A percentile compares a stretch with the other conserved stretches of the same genome.
These are phyloP conservation scores for Fabrea salina DNA, from an alignment of 169 alveolate species.

Conservation along the genomic window DNA sequence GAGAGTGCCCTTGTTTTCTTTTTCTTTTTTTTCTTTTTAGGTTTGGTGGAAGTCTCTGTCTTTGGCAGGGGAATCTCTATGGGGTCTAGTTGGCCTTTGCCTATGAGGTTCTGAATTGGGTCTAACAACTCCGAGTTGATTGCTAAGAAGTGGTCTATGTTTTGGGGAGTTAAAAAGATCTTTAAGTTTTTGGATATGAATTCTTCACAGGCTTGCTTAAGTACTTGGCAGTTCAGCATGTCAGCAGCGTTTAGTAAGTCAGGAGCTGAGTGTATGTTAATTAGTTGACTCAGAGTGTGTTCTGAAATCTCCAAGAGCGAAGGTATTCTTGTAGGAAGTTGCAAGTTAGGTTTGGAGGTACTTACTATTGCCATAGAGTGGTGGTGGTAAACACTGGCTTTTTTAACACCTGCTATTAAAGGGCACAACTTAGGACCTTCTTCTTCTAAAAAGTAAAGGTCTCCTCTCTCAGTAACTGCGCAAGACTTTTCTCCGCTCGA, in stretches of 20 bases:
- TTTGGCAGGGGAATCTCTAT: neutral
- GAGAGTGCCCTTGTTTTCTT: conserved; percentile 8
- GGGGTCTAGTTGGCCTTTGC: neutral
- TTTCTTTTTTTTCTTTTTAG: neutral
- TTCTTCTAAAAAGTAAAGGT: neutral
- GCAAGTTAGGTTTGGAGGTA: neutral
- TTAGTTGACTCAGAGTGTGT: neutral
- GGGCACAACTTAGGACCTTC: too few relatives aligned
- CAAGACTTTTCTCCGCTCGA: neutral
- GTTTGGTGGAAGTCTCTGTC: neutral
- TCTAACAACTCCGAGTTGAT: neutral
- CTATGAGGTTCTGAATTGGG: conserved; percentile 1
- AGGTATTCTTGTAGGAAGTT: neutral
- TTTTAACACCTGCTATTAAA: too few relatives aligned
- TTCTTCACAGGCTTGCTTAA: neutral
- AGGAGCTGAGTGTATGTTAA: conserved; percentile 2
- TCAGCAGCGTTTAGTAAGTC: neutral
- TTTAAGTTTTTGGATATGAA: conserved; percentile 9
- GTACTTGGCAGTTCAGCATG: neutral
- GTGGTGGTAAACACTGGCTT: neutral
- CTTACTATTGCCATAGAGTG: neutral
- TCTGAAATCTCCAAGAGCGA: conserved; percentile 16
- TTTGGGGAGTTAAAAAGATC: neutral
- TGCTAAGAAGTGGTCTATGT: neutral
- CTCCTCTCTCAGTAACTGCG: neutral